Evolutionary conservation across 257 asterid genomes (phyloP).

Genomic region (Thymus quinquecostatus): DNA sequence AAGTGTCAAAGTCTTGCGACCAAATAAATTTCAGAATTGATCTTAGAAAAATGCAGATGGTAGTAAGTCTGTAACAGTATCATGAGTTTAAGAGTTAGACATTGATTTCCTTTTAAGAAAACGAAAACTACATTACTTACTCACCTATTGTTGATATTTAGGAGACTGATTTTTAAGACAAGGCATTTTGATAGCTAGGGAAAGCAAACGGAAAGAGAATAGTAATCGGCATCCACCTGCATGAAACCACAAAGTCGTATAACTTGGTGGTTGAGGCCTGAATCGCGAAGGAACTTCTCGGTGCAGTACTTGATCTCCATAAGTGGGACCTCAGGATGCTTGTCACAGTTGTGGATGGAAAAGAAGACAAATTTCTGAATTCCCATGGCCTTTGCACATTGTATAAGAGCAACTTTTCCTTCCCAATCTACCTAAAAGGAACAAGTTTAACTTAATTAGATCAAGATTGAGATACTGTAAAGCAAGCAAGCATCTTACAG

Average conservation of each 20-base stretch:
- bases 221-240: slow-evolving; percentile 65
- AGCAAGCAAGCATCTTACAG: slow-evolving; percentile 53
- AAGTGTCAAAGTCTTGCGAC: slow-evolving; percentile 23
- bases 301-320: slow-evolving; percentile 98
- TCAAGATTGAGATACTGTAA: background rate
- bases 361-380: slow-evolving; percentile 83
- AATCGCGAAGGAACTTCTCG: slow-evolving; percentile 81
- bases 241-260: slow-evolving; percentile 98
- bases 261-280: slow-evolving; percentile 76
- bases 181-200: slow-evolving; percentile 2
- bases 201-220: slow-evolving; percentile 12
- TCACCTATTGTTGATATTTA: no score
- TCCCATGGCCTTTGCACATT: slow-evolving; percentile 98
- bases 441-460: slow-evolving; percentile 33
- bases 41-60: background rate
- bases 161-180: slow-evolving; percentile 14
- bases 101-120: background rate
- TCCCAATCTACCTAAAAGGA: slow-evolving; percentile 98
- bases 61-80: background rate
- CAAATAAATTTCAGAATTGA: slow-evolving; percentile 14
- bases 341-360: slow-evolving; percentile 97
- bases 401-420: slow-evolving; percentile 98
- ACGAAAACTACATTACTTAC: background rate
- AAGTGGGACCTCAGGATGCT: slow-evolving; percentile 97
- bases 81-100: background rate